Base-by-base conservation (phyloP, 148 eudicot genomes). In the Dysphania ambrosioides region DNA sequence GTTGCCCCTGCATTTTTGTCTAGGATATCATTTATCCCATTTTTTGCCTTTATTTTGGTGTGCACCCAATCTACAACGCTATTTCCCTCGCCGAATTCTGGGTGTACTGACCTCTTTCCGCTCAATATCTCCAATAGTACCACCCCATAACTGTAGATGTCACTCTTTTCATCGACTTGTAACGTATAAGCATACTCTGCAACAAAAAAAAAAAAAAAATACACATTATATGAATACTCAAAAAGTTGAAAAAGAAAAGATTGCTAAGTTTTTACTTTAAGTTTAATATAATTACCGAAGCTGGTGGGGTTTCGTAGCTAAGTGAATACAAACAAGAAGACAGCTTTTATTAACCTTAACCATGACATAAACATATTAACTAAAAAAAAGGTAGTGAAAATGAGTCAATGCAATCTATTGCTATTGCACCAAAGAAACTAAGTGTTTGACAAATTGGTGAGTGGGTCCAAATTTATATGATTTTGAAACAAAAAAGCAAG, bases 161-260 rank as follows among this genome's bases (percentile, higher is more conserved):
- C 99, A 23, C 99, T 92, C 79, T 95, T 95, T 62, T 92, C 99
- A 47, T 95, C 99, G 0, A 95, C 99, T 88, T 95, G 99, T 60
- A 95, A 74, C 4, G 99, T 95, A 77, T 95, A 92, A 6, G 92
- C 97, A 71, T 95, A 95, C 72, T 95, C 99, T 92, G 86, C 75
- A 76, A 72, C 30, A 24, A 59, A 56, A 1, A 38, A 6, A 70
- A 55, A 67, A 34, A 66, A n/a, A n/a, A n/a, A n/a, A n/a, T n/a
- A 42, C 23, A 64, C 8, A 7, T 19, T 15, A 26, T n/a, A n/a
- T n/a, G n/a, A n/a, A 27, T 55, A 55, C 57, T 0, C n/a, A 18
- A 32, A 32, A 77, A 24, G 19, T 40, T 1, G 5, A 31, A 49
- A 71, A 42, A 26, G 8, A 24, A 34, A 47, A 44, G 40, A 6